These are phyloP conservation scores for Reticulascus tulasneorum DNA, from an alignment of 2,329 filamentous ascomycete species.

Conservation along the genomic window DNA sequence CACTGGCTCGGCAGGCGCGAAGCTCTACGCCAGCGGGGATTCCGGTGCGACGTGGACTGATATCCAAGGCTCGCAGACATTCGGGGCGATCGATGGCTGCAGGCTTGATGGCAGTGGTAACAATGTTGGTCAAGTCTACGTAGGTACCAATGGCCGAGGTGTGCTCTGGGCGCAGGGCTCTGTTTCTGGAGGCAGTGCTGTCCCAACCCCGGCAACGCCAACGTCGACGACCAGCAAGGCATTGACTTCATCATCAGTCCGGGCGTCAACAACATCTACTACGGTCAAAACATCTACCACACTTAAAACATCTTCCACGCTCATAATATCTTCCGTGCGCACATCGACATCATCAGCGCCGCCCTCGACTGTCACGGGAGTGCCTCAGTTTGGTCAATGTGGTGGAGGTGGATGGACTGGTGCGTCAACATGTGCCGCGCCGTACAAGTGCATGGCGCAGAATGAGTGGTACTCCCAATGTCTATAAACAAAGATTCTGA, in stretches of 20 bases:
- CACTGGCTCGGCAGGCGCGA: constrained; percentile 34
- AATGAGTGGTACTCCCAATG: constrained; percentile 41
- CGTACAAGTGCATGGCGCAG: constrained; percentile 29
- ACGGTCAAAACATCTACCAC: constrained; percentile 4
- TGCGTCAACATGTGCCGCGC: constrained; percentile 33
- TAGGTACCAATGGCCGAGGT: constrained; percentile 47
- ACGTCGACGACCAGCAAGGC: constrained; percentile 3
- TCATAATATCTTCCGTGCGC: neutral
- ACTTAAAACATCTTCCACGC: too few species aligned
- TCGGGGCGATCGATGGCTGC: constrained; percentile 37
- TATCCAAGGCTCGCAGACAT: constrained; percentile 43
- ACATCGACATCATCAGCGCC: constrained; percentile 9
- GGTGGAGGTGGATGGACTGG: constrained; percentile 36
- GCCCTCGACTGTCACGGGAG: constrained; percentile 5
- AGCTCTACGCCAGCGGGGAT: constrained; percentile 42
- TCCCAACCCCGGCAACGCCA: constrained; percentile 1
- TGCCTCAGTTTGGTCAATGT: constrained; percentile 30
- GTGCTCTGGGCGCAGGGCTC: constrained; percentile 29
- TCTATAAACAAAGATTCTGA: too few species aligned
- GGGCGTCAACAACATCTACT: neutral
- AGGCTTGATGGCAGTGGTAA: constrained; percentile 42
- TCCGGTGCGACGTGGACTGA: constrained; percentile 41
- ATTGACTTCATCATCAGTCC: constrained; percentile 2
- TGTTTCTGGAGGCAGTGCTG: constrained; percentile 5
- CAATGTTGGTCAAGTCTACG: constrained; percentile 40